Conservation (phyloP, 176 grass and related monocot genomes). For the Saccharum officinarum region DNA sequence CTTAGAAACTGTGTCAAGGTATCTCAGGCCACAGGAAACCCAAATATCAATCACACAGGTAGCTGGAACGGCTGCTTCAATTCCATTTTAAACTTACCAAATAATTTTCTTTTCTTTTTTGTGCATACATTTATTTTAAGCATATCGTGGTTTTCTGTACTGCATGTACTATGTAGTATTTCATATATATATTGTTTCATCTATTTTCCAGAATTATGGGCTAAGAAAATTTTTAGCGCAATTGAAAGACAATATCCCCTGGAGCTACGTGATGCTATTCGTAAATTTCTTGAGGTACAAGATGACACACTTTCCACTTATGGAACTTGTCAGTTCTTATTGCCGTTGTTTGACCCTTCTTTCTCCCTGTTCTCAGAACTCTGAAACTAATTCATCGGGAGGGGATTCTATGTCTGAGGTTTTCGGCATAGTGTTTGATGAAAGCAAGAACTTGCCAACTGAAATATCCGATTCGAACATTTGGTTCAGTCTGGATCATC, state of each 20-base stretch:
- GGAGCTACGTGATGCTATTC: slow-evolving; percentile 70
- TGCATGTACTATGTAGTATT: neutral
- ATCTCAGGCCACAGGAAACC: slow-evolving; percentile 37
- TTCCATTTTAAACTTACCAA: slow-evolving; percentile 12
- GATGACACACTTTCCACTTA: slow-evolving; percentile 4
- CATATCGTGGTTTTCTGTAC: neutral
- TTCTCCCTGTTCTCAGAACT: slow-evolving; percentile 47
- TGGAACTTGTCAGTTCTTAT: neutral
- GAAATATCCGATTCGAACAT: slow-evolving; percentile 73
- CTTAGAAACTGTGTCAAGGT: slow-evolving; percentile 58
- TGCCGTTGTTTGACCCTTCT: neutral
- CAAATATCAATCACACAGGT: slow-evolving; percentile 59
- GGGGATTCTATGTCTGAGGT: slow-evolving; percentile 45
- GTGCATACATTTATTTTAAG: neutral
- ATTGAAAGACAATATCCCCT: slow-evolving; percentile 60
- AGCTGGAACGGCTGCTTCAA: slow-evolving; percentile 2
- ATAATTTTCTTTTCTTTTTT: neutral
- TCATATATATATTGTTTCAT: slow-evolving; percentile 21
- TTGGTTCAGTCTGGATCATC: slow-evolving; percentile 93
- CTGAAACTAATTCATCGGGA: slow-evolving; percentile 47
- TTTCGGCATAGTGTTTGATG: slow-evolving; percentile 54
- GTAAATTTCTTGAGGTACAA: slow-evolving; percentile 82
- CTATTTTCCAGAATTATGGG: slow-evolving; percentile 52
- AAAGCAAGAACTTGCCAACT: slow-evolving; percentile 38
- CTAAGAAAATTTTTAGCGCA: slow-evolving; percentile 59